Conservation (phyloP, 192 early-diverging fungal genomes). For the Dissophora ornata region DNA sequence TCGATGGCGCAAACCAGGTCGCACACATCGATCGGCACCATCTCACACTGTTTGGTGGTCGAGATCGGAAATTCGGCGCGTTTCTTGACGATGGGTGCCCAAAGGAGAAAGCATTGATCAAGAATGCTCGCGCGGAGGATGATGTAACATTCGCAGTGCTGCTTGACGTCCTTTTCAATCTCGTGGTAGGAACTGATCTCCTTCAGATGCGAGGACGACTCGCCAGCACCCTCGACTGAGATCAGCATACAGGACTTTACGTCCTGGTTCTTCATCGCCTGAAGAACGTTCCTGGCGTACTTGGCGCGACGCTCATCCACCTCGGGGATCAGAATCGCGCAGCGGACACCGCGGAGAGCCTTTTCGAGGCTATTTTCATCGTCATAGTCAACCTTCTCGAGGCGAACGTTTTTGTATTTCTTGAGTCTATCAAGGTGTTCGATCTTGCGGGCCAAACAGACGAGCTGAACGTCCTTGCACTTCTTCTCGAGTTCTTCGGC, state of each 20-base stretch:
- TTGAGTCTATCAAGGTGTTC: constrained; percentile 28
- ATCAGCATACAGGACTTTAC: constrained; percentile 13
- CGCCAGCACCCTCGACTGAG: constrained; percentile 18
- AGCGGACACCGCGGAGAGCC: constrained; percentile 4
- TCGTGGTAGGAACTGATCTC: constrained; percentile 25
- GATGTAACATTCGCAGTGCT: constrained; percentile 12
- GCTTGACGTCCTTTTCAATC: constrained; percentile 17
- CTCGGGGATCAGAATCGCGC: constrained; percentile 27
- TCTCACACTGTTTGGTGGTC: not conserved
- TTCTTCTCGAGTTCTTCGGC: constrained; percentile 25
- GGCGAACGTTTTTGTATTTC: constrained; percentile 33
- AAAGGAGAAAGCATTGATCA: constrained; percentile 32
- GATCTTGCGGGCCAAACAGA: constrained; percentile 23
- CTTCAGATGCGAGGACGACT: constrained; percentile 6
- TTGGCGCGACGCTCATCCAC: constrained; percentile 26
- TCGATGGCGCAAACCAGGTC: constrained; percentile 28
- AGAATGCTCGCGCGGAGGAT: constrained; percentile 32
- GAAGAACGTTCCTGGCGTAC: constrained; percentile 15
- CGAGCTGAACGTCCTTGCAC: constrained; percentile 15
- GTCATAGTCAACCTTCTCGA: constrained; percentile 26
- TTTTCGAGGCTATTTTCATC: constrained; percentile 9
- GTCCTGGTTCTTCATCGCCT: constrained; percentile 22
- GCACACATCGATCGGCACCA: constrained; percentile 26
- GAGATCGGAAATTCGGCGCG: constrained; percentile 20
- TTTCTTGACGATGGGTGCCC: constrained; percentile 19